Evolutionary conservation across 352 stramenopile genomes (phyloP).

Genomic region (Discostella stelligera): DNA sequence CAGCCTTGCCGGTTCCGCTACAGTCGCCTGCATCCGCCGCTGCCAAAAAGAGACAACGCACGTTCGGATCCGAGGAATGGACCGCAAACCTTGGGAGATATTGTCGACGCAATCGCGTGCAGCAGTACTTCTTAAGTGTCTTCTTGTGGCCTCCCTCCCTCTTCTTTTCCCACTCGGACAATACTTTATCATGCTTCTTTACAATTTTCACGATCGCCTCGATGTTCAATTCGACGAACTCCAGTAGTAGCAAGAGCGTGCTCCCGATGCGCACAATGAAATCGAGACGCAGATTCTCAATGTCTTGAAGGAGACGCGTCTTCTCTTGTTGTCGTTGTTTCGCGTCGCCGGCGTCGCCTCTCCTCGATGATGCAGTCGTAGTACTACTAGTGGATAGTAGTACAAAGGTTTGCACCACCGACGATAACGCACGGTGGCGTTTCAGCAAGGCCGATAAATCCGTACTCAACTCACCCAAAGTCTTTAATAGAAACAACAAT

Average conservation of each 20-base stretch:
- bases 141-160: not conserved
- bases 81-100: slow-evolving; percentile 38
- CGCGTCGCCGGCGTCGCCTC: not conserved
- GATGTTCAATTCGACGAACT: slow-evolving; percentile 76
- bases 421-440: slow-evolving; percentile 16
- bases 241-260: slow-evolving; percentile 57
- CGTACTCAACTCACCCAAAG: slow-evolving; percentile 57
- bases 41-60: slow-evolving; percentile 44
- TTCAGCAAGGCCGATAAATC: slow-evolving; percentile 44
- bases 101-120: slow-evolving; percentile 26
- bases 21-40: slow-evolving; percentile 49
- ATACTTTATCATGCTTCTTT: slow-evolving; percentile 80
- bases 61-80: slow-evolving; percentile 41
- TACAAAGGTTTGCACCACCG: slow-evolving; percentile 14
- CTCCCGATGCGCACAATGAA: slow-evolving; percentile 45
- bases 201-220: slow-evolving; percentile 73
- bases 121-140: not conserved
- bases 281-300: slow-evolving; percentile 36
- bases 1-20: not conserved
- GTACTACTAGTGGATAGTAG: too few relatives aligned
- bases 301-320: slow-evolving; percentile 12
- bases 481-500: slow-evolving; percentile 66
- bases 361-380: not conserved
- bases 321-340: slow-evolving; percentile 4
- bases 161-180: slow-evolving; percentile 35